Base-by-base conservation (phyloP, 768 basidiomycete species). In the Boletus bicolor region DNA sequence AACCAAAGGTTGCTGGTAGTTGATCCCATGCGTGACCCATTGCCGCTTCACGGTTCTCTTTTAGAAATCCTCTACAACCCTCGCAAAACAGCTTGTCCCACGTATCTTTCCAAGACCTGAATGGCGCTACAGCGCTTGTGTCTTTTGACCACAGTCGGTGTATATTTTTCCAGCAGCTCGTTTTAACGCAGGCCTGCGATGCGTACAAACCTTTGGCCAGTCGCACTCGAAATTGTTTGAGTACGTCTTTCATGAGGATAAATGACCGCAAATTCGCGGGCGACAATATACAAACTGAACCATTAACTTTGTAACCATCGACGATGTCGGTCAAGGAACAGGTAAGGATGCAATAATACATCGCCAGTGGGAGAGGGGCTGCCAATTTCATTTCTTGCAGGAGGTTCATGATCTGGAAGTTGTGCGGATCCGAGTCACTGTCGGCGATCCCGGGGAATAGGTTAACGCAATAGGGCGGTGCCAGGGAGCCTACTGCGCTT, bases 391-490 rank as follows among this genome's bases (percentile, higher is more conserved):
- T 37, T 19, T 53, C 57, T 7, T 53, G 32, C 50, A 61, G 21
- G 12, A 62, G 55, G 21, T 59, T 64, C 56, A 59, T 62, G 28
- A 60, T 14, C 24, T 54, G 61, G 45, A 68, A 60, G 38, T 57
- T 48, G 48, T 52, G 44, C 6, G 58, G 63, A 14, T 67, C 63
- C 6, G 58, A 60, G 11, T 67, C 63, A 2, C 30, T 3, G 11
- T 37, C 43, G 6, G 28, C 12, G 21, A 66, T 55, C 0, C 2
- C 38, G 2, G 50, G 51, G 45, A 52, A 55, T 9, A 54, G 17
- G 5, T 28, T 28, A 4, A 28, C 4, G 28, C 5, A 28, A 28
- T 28, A 28, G 28, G 28, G 28, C 28, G 28, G 28, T 28, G 4
- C 6, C 28, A 28, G 28, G 5, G 5, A 28, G 28, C 5, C 28